phyloP scores from a whole-genome alignment of 441 rosid genomes.

The Raphanus hybrid region DNA sequence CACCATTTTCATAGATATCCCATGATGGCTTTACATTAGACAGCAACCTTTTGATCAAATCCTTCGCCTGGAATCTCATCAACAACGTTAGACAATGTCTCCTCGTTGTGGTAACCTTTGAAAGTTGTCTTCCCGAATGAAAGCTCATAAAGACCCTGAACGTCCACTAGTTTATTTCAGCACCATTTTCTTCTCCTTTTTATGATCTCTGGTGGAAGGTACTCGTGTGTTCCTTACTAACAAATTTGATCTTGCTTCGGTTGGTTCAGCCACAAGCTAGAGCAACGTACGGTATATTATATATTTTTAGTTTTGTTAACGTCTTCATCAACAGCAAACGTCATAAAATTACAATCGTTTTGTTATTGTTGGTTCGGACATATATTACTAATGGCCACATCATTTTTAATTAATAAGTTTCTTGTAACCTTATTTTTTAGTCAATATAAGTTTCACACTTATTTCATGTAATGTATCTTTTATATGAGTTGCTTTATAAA shows the following conservation, averaged over 20 bases:
- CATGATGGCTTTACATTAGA: slow-evolving; percentile 4
- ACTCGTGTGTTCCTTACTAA: slow-evolving; percentile 86
- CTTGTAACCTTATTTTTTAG: no score
- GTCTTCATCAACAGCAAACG: no score
- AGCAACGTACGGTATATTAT: slow-evolving; percentile 40
- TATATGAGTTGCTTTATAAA: no score
- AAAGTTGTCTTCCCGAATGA: slow-evolving; percentile 80
- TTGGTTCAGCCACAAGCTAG: slow-evolving; percentile 87
- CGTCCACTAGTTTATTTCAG: slow-evolving; percentile 81
- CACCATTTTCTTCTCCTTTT: slow-evolving; percentile 79
- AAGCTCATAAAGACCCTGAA: slow-evolving; percentile 76
- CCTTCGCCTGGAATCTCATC: slow-evolving; percentile 74
- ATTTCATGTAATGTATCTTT: background rate
- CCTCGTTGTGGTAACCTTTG: slow-evolving; percentile 75
- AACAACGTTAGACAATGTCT: slow-evolving; percentile 75
- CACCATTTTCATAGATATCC: slow-evolving; percentile 46
- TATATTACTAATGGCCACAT: background rate
- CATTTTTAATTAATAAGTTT: no score
- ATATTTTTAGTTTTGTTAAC: no score
- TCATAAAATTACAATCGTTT: no score
- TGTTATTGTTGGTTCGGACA: no score
- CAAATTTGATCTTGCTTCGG: slow-evolving; percentile 57
- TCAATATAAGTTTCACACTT: no score
- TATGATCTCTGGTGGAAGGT: slow-evolving; percentile 85
- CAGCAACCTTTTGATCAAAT: slow-evolving; percentile 67